Evolutionary conservation across 495 filamentous ascomycete species (phyloP).

Genomic region (Neurospora sp.): DNA sequence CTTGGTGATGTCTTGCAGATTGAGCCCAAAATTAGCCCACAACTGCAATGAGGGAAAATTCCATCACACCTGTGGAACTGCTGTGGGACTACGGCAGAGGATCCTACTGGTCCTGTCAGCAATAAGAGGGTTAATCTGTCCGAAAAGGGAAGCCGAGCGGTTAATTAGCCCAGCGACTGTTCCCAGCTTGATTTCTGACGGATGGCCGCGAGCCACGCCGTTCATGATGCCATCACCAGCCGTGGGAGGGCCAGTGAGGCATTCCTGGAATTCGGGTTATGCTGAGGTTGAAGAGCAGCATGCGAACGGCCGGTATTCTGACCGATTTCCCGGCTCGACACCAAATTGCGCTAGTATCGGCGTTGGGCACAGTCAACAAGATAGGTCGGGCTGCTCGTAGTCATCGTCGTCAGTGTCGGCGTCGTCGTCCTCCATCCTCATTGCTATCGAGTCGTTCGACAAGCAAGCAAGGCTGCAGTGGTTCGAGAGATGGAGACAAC

Average conservation of each 20-base stretch:
- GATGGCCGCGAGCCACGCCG: not conserved
- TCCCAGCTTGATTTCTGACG: not conserved
- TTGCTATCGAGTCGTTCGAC: not conserved
- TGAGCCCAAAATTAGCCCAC: constrained; percentile 21
- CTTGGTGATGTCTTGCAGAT: constrained; percentile 1
- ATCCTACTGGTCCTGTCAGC: not conserved
- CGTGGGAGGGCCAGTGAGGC: not conserved
- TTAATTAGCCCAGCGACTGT: constrained; percentile 21
- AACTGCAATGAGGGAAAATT: constrained; percentile 17
- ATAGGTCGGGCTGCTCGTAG: not conserved
- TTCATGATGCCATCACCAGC: not conserved
- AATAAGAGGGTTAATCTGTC: constrained; percentile 6
- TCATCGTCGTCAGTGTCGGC: not conserved
- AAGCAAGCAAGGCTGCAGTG: not conserved
- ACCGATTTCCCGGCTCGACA: not conserved
- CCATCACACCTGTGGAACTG: constrained; percentile 4
- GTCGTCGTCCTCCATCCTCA: not conserved
- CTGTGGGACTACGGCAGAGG: not conserved
- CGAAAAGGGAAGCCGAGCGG: constrained; percentile 12
- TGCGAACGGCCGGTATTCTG: not conserved
- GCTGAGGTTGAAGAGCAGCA: not conserved
- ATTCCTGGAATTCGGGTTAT: not conserved
- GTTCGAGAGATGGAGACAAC: not conserved
- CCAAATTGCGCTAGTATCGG: not conserved
- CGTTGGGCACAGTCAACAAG: not conserved